Base-by-base conservation (phyloP, 2,329 filamentous ascomycete genomes). In the Talaromyces sp. region DNA sequence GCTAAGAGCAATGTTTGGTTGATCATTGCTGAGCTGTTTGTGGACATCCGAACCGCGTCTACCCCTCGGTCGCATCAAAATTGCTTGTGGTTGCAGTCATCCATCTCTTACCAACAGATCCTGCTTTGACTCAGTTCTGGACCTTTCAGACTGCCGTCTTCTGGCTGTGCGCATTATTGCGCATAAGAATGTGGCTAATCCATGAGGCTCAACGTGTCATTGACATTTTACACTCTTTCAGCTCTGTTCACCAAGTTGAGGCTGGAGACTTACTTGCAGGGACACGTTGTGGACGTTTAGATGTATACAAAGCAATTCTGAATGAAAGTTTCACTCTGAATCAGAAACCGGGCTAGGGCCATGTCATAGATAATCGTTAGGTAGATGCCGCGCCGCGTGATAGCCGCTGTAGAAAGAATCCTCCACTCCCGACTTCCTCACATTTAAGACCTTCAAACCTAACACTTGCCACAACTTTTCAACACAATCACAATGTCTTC, bases 401-500 rank as follows among this genome's bases (percentile, higher is more conserved):
- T 73, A 73, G 73, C 69, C 69, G 66, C 67, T 70, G 65, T 70
- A 71, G 70, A 69, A 68, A 68, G 68, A 68, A 69, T 70, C 67
- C 62, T 54, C 61, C 60, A 27, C 19, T 68, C 62, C 61, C 66
- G 69, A 70, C 70, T 66, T 57, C 64, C 65, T 63, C 43, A 33
- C 59, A 52, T 52, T 50, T n/a, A 49, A 52, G 59, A 41, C 41
- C 47, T 69, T 67, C 67, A 70, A 69, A 71, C 70, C 68, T 69
- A 67, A 68, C 39, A 27, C 73, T 39, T 71, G 78, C 70, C 75
- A 70, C 66, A 68, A 67, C 65, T 35, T 65, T 63, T 62, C 67
- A 67, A 62, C 69, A 71, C 69, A 64, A 71, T 70, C 64, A 77
- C 66, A 69, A 79, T 80, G 76, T 75, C 77, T 60, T 84, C 84